A percentile compares a stretch with the other conserved stretches of the same genome.
Conservation (phyloP, 768 basidiomycete species). For the Lactarius quietus region DNA sequence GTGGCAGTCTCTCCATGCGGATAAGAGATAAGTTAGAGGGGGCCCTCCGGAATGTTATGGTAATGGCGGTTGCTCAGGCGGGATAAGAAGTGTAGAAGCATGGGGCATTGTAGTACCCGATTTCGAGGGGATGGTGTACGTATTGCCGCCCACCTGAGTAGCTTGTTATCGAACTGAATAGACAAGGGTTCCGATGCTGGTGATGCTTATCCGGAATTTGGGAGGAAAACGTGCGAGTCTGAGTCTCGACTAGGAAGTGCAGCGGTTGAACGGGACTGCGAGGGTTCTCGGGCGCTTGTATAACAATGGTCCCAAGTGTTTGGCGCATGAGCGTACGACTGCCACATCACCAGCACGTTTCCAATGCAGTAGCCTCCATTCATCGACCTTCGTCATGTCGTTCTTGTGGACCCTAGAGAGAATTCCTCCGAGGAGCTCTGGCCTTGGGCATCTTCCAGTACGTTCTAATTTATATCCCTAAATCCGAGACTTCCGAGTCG, state of each 20-base stretch:
- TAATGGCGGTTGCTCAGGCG: not conserved
- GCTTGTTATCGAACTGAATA: not conserved
- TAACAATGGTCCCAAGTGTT: not conserved
- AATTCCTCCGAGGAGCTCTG: not conserved
- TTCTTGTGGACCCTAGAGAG: not conserved
- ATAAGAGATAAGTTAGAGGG: not conserved
- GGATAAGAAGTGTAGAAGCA: not conserved
- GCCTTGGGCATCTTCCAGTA: not conserved
- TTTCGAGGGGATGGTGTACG: not conserved
- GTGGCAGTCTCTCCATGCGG: not conserved
- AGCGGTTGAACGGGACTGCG: constrained; percentile 2
- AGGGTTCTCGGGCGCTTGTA: constrained; percentile 6
- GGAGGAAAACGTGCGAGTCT: not conserved
- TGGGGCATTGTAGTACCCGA: not conserved
- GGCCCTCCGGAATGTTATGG: not conserved
- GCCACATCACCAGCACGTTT: no score
- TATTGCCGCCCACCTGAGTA: not conserved
- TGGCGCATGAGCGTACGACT: no score
- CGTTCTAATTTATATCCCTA: no score
- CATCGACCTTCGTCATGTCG: not conserved
- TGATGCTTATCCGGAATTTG: not conserved
- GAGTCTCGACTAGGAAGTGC: not conserved
- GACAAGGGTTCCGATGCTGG: no score
- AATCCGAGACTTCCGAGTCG: no score
- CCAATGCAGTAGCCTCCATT: no score